Percentiles rank a stretch among this genome's conserved stretches.
phyloP scores from a whole-genome alignment of 2,329 filamentous ascomycete genomes.

The Amylocarpus encephaloides region DNA sequence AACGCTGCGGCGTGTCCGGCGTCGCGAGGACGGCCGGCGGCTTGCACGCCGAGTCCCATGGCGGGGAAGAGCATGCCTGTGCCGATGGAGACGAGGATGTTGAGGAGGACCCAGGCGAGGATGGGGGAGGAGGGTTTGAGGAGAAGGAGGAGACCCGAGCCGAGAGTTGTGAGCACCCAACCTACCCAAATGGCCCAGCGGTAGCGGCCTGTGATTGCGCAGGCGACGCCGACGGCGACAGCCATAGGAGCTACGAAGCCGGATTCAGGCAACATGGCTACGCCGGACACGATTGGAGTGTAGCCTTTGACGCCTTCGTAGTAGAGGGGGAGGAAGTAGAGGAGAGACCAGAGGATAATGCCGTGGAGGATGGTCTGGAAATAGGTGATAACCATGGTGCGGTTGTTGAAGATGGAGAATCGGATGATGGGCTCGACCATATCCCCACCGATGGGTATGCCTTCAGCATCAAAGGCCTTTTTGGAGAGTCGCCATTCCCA shows the following conservation, averaged over 20 bases:
- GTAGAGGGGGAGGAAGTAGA: constrained; percentile 51
- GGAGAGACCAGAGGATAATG: constrained; percentile 45
- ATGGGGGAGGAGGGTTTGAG: constrained; percentile 45
- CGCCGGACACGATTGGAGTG: constrained; percentile 46
- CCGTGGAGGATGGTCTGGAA: constrained; percentile 52
- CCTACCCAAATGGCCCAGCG: constrained; percentile 49
- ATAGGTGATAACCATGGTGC: constrained; percentile 44
- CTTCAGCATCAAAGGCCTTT: constrained; percentile 23
- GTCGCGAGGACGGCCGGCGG: constrained; percentile 48
- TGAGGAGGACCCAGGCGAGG: constrained; percentile 53
- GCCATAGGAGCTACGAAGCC: constrained; percentile 58
- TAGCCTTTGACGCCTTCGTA: constrained; percentile 48
- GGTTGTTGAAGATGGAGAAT: constrained; percentile 39
- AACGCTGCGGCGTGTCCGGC: constrained; percentile 57
- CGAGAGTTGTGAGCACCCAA: constrained; percentile 53
- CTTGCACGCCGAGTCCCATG: constrained; percentile 59
- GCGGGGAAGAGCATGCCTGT: constrained; percentile 59
- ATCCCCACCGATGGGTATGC: constrained; percentile 17
- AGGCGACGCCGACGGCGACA: constrained; percentile 47
- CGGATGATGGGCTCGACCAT: constrained; percentile 35
- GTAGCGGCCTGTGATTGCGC: constrained; percentile 52
- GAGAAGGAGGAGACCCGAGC: constrained; percentile 48
- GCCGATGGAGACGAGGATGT: constrained; percentile 53
- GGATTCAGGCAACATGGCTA: constrained; percentile 52
- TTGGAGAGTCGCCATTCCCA: constrained; percentile 40